A percentile compares a stretch with the other conserved stretches of the same genome.
Conservation (phyloP, 805 yeast species). For the Maudiozyma serrabonitensis region DNA sequence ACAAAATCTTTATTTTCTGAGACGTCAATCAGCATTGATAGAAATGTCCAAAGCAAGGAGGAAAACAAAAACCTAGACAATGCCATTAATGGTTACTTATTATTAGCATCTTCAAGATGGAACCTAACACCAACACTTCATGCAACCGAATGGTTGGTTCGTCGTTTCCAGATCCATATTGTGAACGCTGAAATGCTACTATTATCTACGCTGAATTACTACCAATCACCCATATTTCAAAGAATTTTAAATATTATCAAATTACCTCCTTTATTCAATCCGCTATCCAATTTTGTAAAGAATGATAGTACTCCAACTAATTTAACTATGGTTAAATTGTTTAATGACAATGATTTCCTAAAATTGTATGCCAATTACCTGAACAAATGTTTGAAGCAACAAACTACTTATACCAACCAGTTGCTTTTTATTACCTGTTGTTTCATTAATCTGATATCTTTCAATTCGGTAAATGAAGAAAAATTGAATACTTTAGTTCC, state of each 20-base stretch:
- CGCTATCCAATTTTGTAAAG: conserved; percentile 61
- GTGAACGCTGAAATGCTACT: conserved; percentile 68
- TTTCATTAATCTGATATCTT: conserved; percentile 54
- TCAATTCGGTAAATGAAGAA: conserved; percentile 34
- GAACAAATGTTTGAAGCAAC: conserved; percentile 36
- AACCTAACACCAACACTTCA: conserved; percentile 63
- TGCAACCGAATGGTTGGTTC: conserved; percentile 89
- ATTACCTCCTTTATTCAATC: conserved; percentile 71
- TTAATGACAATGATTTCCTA: conserved; percentile 60
- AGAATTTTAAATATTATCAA: conserved; percentile 65
- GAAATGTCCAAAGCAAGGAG: conserved; percentile 73
- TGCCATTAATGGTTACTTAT: conserved; percentile 65
- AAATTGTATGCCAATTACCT: conserved; percentile 53
- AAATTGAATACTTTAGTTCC: conserved; percentile 46
- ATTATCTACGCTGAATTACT: conserved; percentile 72
- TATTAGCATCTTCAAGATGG: conserved; percentile 68
- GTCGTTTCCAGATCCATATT: conserved; percentile 79
- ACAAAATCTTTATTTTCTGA: conserved; percentile 70
- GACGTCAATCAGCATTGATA: conserved; percentile 67
- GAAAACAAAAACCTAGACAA: conserved; percentile 63
- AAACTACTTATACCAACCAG: conserved; percentile 55
- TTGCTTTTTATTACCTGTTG: conserved; percentile 72
- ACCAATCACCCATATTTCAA: conserved; percentile 60
- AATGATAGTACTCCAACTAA: conserved; percentile 55
- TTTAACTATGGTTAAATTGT: conserved; percentile 57